Percentiles rank a stretch among this genome's conserved stretches.
These are phyloP conservation scores for Talaromyces verruculosus DNA, from an alignment of 2,329 filamentous ascomycete species.

Conservation along the genomic window DNA sequence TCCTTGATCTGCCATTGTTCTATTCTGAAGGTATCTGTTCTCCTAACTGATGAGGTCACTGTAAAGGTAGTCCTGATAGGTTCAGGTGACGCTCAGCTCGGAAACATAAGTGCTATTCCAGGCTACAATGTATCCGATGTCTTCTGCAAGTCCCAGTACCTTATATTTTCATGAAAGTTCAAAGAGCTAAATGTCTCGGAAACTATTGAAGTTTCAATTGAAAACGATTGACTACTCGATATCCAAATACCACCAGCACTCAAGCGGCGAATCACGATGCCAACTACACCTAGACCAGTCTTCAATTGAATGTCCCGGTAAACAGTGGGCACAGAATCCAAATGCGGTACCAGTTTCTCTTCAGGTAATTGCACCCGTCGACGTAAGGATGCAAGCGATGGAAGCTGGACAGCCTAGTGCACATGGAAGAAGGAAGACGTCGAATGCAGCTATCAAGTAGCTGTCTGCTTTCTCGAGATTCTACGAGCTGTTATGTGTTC, in stretches of 20 bases:
- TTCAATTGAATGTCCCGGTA: background rate
- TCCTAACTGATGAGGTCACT: background rate
- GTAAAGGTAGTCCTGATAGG: background rate
- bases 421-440: background rate
- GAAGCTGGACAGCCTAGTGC: background rate
- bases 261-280: background rate
- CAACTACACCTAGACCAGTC: constrained; percentile 10
- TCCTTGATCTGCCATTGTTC: constrained; percentile 2
- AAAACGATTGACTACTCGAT: background rate
- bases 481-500: background rate
- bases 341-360: constrained; percentile 1
- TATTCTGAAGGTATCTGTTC: background rate
- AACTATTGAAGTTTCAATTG: background rate
- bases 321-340: background rate
- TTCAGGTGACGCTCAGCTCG: constrained; percentile 11
- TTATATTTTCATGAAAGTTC: background rate
- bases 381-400: background rate
- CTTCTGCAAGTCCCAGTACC: constrained; percentile 1
- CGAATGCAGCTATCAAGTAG: background rate
- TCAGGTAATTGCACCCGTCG: background rate
- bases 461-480: background rate
- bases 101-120: background rate
- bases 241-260: constrained; percentile 13
- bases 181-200: background rate
- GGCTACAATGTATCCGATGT: constrained; percentile 13